Conservation (phyloP, 2,329 filamentous ascomycete species). For the Sordariomycetes sp. region DNA sequence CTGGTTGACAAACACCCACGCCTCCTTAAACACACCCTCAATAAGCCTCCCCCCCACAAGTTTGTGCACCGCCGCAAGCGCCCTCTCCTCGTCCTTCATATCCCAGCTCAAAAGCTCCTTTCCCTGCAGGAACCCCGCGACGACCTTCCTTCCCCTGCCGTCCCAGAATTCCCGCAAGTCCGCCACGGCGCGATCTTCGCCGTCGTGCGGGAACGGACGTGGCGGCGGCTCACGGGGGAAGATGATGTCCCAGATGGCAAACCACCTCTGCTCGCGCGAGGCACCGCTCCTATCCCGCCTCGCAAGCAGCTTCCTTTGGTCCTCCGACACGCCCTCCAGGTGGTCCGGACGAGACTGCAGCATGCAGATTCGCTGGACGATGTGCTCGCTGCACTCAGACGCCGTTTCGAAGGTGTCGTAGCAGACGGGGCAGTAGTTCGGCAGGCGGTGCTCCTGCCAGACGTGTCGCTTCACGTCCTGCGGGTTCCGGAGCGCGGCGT, state of each 20-base stretch:
- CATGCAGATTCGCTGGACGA: slow-evolving; percentile 1
- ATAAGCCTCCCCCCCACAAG: neutral
- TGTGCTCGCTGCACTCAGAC: neutral
- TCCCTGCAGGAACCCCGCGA: neutral
- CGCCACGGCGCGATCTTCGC: neutral
- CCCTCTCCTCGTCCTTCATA: neutral
- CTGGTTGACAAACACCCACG: neutral
- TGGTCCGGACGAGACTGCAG: neutral
- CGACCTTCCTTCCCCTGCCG: slow-evolving; percentile 1
- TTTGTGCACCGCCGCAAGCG: neutral
- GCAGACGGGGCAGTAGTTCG: slow-evolving; percentile 3
- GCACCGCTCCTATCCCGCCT: neutral
- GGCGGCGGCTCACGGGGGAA: neutral
- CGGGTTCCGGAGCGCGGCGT: slow-evolving; percentile 10
- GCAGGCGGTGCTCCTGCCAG: neutral
- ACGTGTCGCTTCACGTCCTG: neutral
- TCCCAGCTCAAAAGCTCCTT: neutral
- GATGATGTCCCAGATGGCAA: slow-evolving; percentile 1
- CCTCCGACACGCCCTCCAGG: slow-evolving; percentile 4
- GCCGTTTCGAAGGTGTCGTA: neutral
- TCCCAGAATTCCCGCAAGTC: neutral
- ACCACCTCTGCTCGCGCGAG: slow-evolving; percentile 1
- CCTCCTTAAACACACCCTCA: neutral
- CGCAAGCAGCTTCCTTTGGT: neutral
- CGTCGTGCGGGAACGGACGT: neutral